Evolutionary conservation across 2,329 filamentous ascomycete genomes (phyloP).

Genomic region (Plectosphaerella sp.): DNA sequence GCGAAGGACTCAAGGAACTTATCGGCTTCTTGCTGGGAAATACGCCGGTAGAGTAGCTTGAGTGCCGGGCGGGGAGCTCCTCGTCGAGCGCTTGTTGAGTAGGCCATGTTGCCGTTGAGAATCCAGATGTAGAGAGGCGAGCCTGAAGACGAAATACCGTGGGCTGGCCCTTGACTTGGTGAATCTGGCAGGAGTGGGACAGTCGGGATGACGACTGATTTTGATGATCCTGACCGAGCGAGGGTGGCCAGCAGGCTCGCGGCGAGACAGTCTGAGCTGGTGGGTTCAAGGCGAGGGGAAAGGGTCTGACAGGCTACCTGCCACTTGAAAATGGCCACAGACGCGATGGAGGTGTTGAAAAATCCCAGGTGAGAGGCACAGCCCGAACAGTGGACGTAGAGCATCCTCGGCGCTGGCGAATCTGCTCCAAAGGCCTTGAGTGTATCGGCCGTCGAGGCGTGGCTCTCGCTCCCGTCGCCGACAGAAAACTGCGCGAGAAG

Average conservation of each 20-base stretch:
- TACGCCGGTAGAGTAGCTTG: conserved; percentile 47
- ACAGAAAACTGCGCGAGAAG: conserved; percentile 29
- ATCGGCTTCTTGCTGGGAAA: conserved; percentile 39
- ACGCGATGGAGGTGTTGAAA: conserved; percentile 36
- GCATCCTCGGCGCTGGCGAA: conserved; percentile 17
- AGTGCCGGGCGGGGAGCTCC: conserved; percentile 32
- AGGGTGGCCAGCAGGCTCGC: conserved; percentile 48
- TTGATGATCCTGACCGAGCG: conserved; percentile 53
- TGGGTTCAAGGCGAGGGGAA: conserved; percentile 24
- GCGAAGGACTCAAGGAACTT: conserved; percentile 44
- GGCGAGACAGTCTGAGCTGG: conserved; percentile 45
- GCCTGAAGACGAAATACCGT: conserved; percentile 1
- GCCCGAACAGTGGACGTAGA: conserved; percentile 38
- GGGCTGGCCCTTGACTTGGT: not conserved
- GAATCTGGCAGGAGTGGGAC: not conserved
- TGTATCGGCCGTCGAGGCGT: conserved; percentile 19
- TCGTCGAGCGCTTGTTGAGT: conserved; percentile 34
- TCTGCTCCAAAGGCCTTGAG: conserved; percentile 13
- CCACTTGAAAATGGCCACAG: conserved; percentile 55
- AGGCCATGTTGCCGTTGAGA: conserved; percentile 50
- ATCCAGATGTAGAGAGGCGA: conserved; percentile 45
- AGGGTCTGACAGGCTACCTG: conserved; percentile 37
- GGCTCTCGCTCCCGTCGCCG: conserved; percentile 22
- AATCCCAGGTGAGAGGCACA: conserved; percentile 45
- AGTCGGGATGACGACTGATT: conserved; percentile 46